Base-by-base conservation (phyloP, 495 filamentous ascomycete species). In the Aspergillus affinis region DNA sequence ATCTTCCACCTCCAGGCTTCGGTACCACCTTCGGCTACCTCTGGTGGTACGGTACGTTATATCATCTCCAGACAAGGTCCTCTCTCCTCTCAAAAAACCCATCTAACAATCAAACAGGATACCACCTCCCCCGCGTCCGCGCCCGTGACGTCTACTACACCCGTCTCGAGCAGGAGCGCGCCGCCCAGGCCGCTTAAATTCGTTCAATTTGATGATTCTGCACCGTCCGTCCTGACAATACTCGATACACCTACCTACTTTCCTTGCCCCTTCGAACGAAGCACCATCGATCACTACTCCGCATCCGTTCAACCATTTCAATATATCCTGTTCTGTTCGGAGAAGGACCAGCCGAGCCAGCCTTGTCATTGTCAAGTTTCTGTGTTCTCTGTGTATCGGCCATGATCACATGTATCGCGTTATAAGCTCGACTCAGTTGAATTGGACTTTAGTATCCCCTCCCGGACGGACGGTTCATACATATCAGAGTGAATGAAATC, bases 11-110 rank as follows among this genome's bases (percentile, higher is more conserved):
- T 21, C 12, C 52, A 86, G 88, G 88, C 71, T 82, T 90, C 72
- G 88, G 88, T 63, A 81, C 81, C 62, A 81, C 87, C 60, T 81
- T 83, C 72, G 90, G 87, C 68, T 92, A 89, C 76, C 79, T 85
- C 71, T 93, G 81, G 76, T 93, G 90, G 90, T 93, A 91, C 77
- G 88, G 85, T 88, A 86, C 61, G 86, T 32, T 32, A 32, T 88
- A 75, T 27, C 49, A 51, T 57, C 58, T 48, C n/a, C n/a, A 26
- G 23, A 26, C 23, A 26, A 26, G 23, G 36, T 45, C 48, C 36
- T 54, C 51, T 50, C 12, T 52, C 20, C 58, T 27, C 36, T 46
- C 36, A 17, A 6, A 9, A 26, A 7, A 49, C 20, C 20, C 7
- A 30, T n/a, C 45, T 51, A 27, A 44, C 46, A 15, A 6, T 29